phyloP scores from a whole-genome alignment of 495 filamentous ascomycete species.

The Talaromyces wortmannii region DNA sequence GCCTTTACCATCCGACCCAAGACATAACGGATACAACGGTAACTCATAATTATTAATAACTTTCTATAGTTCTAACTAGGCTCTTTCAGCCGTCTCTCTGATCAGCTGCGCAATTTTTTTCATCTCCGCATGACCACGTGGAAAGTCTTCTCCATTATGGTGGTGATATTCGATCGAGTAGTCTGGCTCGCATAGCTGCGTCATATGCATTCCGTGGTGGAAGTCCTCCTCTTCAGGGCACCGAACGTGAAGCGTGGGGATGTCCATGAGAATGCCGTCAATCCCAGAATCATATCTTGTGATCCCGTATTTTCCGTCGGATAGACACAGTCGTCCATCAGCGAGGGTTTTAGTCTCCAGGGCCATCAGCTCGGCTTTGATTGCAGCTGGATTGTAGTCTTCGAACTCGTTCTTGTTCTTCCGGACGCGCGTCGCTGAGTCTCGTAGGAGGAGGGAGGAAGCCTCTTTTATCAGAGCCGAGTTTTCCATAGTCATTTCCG shows the following conservation, averaged over 20 bases:
- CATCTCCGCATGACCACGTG: neutral
- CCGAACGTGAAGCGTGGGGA: conserved; percentile 1
- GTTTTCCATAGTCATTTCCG: neutral
- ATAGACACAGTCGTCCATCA: neutral
- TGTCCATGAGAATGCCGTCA: conserved; percentile 2
- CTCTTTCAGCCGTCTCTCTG: neutral
- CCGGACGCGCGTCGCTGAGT: neutral
- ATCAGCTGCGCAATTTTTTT: neutral
- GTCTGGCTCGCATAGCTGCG: neutral
- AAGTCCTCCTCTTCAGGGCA: neutral
- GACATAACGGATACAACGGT: too few species aligned
- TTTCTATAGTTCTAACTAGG: neutral
- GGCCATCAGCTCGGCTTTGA: neutral
- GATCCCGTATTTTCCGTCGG: conserved; percentile 3
- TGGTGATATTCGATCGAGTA: neutral
- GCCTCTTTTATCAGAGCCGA: neutral
- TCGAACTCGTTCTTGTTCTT: neutral
- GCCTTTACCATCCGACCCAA: too few species aligned
- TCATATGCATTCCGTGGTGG: conserved; percentile 1
- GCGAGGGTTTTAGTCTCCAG: neutral
- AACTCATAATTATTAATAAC: too few species aligned
- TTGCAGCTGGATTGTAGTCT: neutral
- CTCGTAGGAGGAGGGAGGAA: neutral
- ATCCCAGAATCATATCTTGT: neutral
- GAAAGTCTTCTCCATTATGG: conserved; percentile 2